A percentile compares a stretch with the other conserved stretches of the same genome.
Evolutionary conservation across 2,329 filamentous ascomycete species (phyloP).

Genomic region (Xylariaceae sp.): DNA sequence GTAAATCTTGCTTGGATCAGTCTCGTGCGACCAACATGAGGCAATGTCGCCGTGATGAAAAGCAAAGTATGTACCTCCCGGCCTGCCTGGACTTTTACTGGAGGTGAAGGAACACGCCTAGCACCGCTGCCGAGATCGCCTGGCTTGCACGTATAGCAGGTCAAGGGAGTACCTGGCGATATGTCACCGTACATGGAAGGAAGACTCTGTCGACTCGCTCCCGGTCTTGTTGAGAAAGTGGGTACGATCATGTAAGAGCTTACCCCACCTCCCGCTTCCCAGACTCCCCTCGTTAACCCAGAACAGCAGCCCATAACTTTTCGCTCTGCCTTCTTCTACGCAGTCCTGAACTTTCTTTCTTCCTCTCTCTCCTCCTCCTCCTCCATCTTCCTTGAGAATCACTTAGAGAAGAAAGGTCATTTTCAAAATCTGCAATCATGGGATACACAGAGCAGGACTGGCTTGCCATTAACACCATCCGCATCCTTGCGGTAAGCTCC

Average conservation of each 20-base stretch:
- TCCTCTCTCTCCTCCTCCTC: constrained; percentile 17
- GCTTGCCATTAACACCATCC: constrained; percentile 97
- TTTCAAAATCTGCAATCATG: constrained; percentile 56
- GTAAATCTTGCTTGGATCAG: neutral
- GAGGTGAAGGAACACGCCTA: too few relatives aligned
- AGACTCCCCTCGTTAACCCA: neutral
- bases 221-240: neutral
- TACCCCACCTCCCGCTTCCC: neutral
- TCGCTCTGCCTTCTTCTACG: neutral
- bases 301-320: neutral
- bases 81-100: too few relatives aligned
- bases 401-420: constrained; percentile 4
- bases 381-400: constrained; percentile 15
- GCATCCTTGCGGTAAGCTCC: constrained; percentile 77
- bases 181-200: too few relatives aligned
- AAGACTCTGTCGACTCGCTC: too few relatives aligned
- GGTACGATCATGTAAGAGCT: neutral
- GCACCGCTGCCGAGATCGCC: too few relatives aligned
- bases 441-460: constrained; percentile 81
- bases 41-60: too few relatives aligned
- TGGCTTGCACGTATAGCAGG: too few relatives aligned
- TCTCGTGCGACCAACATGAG: too few relatives aligned
- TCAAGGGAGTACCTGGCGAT: too few relatives aligned
- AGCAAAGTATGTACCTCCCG: too few relatives aligned
- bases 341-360: constrained; percentile 3